Base-by-base conservation (phyloP, 495 filamentous ascomycete species). In the Beverwykella pulmonaria region DNA sequence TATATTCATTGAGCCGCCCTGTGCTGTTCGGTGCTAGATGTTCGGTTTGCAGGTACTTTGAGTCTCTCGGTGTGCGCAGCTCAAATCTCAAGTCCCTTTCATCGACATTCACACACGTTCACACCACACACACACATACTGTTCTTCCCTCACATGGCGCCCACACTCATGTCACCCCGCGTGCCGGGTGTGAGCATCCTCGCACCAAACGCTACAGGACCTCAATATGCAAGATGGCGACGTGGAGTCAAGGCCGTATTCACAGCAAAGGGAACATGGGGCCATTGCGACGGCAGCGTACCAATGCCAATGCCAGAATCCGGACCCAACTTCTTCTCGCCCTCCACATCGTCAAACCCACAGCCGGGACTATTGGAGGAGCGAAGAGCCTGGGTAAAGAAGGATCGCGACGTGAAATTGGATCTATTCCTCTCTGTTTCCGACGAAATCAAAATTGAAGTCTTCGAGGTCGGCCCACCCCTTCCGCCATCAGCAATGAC, bases 221-320 rank as follows among this genome's bases (percentile, higher is more conserved):
- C 65, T 1, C 46, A 71, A 32, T 71, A 59, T 39, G 12, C 41
- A 20, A 59, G 61, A 58, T 71, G 69, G 69, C 46, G 65, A 41
- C 59, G 65, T 1, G 52, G 25, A n/a, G 60, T 71, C 6, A 53
- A 64, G 56, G 52, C 22, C 23, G 69, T 61, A 10, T 65, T 71
- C 54, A 61, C 29, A 3, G 34, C 65, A 2, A 64, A 65, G 27
- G 65, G 48, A 34, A 61, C 61, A 23, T 71, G 69, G 69, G 48
- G 50, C 14, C 65, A 68, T 30, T 71, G 69, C 44, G 69, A 71
- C 59, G 69, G 69, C 20, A 53, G 20, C 46, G 20, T 32, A 12
- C 69, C 69, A 7, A 71, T 71, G 69, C 69, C 69, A 1, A 71
- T 71, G 69, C 69, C 69, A 8, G 55, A 63, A 20, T 56, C 59